These are phyloP conservation scores for Alternaria dauci DNA, from an alignment of 2,329 filamentous ascomycete genomes.

Conservation along the genomic window DNA sequence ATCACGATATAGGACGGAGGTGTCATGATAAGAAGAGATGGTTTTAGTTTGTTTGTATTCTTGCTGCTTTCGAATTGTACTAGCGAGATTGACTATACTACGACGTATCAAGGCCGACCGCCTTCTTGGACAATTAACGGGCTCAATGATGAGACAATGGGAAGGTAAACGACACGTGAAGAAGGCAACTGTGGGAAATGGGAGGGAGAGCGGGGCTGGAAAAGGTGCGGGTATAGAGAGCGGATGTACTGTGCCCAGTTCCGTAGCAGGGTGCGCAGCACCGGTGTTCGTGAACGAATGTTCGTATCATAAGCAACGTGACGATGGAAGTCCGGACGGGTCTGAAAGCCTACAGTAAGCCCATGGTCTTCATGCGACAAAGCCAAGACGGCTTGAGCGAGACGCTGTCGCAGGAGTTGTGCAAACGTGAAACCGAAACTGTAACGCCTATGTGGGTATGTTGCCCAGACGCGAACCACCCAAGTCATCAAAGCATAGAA, in stretches of 20 bases:
- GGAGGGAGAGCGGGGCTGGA: background rate
- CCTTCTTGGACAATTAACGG: constrained; percentile 2
- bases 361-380: constrained; percentile 3
- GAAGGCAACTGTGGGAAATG: background rate
- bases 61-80: background rate
- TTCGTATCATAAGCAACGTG: constrained; percentile 20
- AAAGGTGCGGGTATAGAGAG: constrained; percentile 14
- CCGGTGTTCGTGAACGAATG: constrained; percentile 15
- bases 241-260: constrained; percentile 15
- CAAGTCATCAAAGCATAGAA: background rate
- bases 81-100: background rate
- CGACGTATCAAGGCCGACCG: background rate
- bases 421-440: constrained; percentile 25
- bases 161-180: constrained; percentile 9
- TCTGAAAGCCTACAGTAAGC: background rate
- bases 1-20: background rate
- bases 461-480: constrained; percentile 8
- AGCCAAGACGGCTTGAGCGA: constrained; percentile 12
- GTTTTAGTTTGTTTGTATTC: constrained; percentile 1
- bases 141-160: background rate
- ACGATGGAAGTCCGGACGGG: background rate
- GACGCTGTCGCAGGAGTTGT: constrained; percentile 11
- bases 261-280: constrained; percentile 17
- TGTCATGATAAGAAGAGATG: background rate
- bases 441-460: constrained; percentile 20